Evolutionary conservation across 495 filamentous ascomycete species (phyloP), one percentile per base, ranked within the genome.

Genomic region (Daldinia bambusicola): DNA sequence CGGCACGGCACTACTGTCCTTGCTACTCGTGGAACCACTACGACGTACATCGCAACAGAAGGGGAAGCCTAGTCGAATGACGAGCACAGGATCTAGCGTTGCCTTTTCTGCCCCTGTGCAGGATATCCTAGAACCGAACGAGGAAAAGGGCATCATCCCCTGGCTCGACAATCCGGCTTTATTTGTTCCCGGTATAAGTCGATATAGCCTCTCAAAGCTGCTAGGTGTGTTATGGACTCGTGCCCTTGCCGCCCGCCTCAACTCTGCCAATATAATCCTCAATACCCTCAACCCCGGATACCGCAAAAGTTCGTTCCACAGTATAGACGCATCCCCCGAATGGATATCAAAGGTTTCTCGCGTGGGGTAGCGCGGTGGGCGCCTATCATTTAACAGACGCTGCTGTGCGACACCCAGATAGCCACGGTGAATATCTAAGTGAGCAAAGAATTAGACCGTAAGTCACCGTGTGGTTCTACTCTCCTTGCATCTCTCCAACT

Each of bases 211-310:
- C 6, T 84, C 84, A 0, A 89, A 89, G 71, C 72, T 89, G 9
- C 69, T 89, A 13, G 77, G 82, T 48, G 69, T 87, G 4, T 59
- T 89, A 0, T 75, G 81, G 14, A 78, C 84, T 12, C 82, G 83
- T 8, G 80, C 82, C 56, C 71, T 89, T 0, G 83, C 83, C 0
- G 63, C 59, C 5, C 75, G 74, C 5, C 40, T 80, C 7, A 70
- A 75, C 30, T 70, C 79, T 2, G 62, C 69, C 6, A 73, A 71
- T 10, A 81, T 90, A 9, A 79, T 88, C 14, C 69, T 89, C 61
- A 88, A 87, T 65, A 77, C 81, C 36, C 37, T 85, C 6, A 85
- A 83, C 43, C 88, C 87, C 0, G 86, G 85, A 0, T 72, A 81
- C 31, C 86, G 83, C 66, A 60, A 80, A 34, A 83, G 85, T 10